Conservation (phyloP, 208 protist species). For the Borovskyia barvae region DNA sequence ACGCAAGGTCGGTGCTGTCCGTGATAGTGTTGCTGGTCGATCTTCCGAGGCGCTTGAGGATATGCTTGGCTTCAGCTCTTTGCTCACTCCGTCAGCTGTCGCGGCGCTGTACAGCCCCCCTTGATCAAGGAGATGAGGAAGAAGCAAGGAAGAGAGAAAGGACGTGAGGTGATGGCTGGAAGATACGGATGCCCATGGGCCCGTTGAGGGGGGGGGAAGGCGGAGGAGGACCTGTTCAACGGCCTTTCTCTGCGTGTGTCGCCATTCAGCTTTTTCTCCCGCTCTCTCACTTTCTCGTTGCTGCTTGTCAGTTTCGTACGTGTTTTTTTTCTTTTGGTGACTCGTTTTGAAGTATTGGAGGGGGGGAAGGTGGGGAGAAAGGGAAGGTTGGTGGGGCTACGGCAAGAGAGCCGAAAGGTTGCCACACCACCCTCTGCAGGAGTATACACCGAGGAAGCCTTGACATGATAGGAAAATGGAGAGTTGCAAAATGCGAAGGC, state of each 20-base stretch:
- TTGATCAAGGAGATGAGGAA: neutral
- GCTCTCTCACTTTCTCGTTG: neutral
- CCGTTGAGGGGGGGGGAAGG: no score
- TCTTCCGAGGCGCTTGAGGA: constrained; percentile 23
- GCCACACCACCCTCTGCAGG: no score
- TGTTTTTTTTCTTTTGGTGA: neutral
- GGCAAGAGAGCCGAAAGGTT: no score
- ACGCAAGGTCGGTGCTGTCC: constrained; percentile 22
- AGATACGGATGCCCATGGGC: no score
- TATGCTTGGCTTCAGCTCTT: constrained; percentile 17
- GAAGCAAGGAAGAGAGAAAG: neutral
- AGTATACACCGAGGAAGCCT: no score
- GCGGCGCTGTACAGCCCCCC: neutral
- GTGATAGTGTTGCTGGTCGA: constrained; percentile 19
- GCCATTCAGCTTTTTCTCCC: neutral
- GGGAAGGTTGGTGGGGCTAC: no score
- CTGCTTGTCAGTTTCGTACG: neutral
- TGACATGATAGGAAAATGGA: no score
- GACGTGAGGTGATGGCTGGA: no score
- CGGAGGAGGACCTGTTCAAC: neutral
- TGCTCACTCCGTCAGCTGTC: constrained; percentile 6
- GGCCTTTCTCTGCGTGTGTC: neutral
- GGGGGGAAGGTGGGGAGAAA: no score
- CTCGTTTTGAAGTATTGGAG: no score
- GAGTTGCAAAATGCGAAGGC: no score